Evolutionary conservation across 192 early-diverging fungal genomes (phyloP).

Genomic region (Coemansia sp.): DNA sequence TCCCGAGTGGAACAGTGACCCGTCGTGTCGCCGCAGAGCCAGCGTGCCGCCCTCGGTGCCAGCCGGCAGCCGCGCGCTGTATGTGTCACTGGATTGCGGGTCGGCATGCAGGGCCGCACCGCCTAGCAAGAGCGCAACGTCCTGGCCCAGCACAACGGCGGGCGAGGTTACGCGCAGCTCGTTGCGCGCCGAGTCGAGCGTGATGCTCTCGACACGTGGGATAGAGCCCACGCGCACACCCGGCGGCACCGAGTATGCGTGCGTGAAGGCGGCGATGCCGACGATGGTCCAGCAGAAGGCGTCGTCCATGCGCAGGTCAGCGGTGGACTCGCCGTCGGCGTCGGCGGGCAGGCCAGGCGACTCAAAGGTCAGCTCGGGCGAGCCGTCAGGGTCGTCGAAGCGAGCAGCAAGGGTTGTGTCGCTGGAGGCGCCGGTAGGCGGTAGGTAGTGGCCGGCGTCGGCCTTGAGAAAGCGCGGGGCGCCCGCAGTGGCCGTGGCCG

Average conservation of each 20-base stretch:
- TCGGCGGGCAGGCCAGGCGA: no score
- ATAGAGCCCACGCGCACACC: conserved; percentile 16
- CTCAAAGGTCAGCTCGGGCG: conserved; percentile 50
- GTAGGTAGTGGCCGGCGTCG: conserved; percentile 38
- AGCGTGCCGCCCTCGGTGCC: conserved; percentile 11
- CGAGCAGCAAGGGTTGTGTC: conserved; percentile 8
- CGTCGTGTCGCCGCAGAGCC: conserved; percentile 27
- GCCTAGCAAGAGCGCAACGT: conserved; percentile 25
- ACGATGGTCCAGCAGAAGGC: conserved; percentile 85
- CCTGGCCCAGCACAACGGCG: conserved; percentile 7
- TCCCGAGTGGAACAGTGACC: conserved; percentile 35
- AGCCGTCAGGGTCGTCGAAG: conserved; percentile 43
- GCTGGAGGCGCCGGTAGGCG: conserved; percentile 1
- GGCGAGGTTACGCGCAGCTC: conserved; percentile 9
- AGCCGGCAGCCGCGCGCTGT: conserved; percentile 9
- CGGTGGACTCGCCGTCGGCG: conserved; percentile 9
- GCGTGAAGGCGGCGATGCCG: conserved; percentile 61
- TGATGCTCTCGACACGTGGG: conserved; percentile 16
- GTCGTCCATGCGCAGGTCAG: conserved; percentile 57
- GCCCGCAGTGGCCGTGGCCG: no score
- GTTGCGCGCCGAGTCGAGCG: not conserved
- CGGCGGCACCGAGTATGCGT: conserved; percentile 26
- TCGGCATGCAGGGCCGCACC: conserved; percentile 12
- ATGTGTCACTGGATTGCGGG: not conserved
- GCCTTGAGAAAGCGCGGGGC: conserved; percentile 31